These are phyloP conservation scores for Fraxinus greggii DNA, from an alignment of 305 asterid species.

Conservation along the genomic window DNA sequence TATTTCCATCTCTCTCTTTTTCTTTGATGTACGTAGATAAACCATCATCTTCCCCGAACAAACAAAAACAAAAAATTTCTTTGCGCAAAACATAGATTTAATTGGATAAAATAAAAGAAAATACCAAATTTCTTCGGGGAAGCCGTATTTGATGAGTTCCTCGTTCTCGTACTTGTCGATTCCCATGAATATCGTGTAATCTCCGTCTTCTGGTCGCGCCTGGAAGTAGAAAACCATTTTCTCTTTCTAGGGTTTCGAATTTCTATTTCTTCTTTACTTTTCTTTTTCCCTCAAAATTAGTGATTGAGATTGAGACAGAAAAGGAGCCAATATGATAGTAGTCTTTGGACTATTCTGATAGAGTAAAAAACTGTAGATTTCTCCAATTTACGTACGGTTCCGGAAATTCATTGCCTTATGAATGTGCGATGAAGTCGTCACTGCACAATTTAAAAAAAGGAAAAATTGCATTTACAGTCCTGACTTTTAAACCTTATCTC, in stretches of 20 bases:
- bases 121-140: constrained; percentile 86
- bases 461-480: background rate
- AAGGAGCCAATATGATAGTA: background rate
- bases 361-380: background rate
- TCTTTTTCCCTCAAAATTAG: background rate
- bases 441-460: background rate
- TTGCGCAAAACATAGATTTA: background rate
- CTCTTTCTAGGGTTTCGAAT: constrained; percentile 46
- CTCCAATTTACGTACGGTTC: background rate
- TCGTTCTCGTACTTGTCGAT: constrained; percentile 88
- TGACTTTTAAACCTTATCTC: background rate
- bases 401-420: background rate
- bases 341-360: background rate
- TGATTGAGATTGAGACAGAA: background rate
- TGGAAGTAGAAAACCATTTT: constrained; percentile 92
- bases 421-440: background rate
- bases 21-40: background rate
- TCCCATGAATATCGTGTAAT: constrained; percentile 92
- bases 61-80: background rate
- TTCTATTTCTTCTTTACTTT: background rate
- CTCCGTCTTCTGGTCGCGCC: constrained; percentile 85
- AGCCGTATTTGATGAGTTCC: constrained; percentile 91
- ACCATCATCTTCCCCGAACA: background rate
- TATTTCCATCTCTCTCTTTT: background rate
- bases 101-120: background rate